Base-by-base conservation (phyloP, 1,284 basidiomycete genomes). In the Moesziomyces aphidis region DNA sequence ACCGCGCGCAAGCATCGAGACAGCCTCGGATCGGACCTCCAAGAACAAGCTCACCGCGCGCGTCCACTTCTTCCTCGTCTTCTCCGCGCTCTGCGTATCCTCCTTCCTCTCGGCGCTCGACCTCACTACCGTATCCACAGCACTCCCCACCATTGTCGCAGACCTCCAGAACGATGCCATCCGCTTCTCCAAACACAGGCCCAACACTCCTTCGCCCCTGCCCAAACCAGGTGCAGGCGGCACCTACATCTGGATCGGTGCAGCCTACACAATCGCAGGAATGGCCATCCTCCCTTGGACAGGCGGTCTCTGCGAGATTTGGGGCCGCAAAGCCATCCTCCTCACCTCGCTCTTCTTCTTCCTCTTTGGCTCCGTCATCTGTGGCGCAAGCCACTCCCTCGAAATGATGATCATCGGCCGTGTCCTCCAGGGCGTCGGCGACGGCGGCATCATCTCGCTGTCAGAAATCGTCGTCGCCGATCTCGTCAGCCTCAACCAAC, bases 401-500 rank as follows among this genome's bases (percentile, higher is more conserved):
- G 58, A 60, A 22, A 64, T 72, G 57, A 69, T 75, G 61, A 75
- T 75, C 45, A 46, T 64, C 28, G 73, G 73, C 0, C 9, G 73
- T 5, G 65, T 63, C 2, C 10, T 74, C 10, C 72, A 74, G 31
- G 72, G 72, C 10, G 31, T 74, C 4, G 72, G 70, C 3, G 75
- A 76, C 21, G 76, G 74, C 3, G 76, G 76, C 0, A 64, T 77
- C 34, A 76, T 77, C n/a, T 55, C 57, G n/a, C 39, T 77, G 0
- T 55, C 74, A 11, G 69, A 77, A 55, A 69, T 76, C 47, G 62
- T 78, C 13, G 66, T 76, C 1, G 61, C 70, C 10, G 78, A 80
- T 43, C 48, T 80, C 8, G 74, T 80, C 4, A 43, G 53, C 6
- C 28, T 80, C 17, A 36, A 44, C 10, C 34, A 76, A 23, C 43